Evolutionary conservation across 805 yeast genomes (phyloP).

Genomic region (Teunomyces lycoperdinae): DNA sequence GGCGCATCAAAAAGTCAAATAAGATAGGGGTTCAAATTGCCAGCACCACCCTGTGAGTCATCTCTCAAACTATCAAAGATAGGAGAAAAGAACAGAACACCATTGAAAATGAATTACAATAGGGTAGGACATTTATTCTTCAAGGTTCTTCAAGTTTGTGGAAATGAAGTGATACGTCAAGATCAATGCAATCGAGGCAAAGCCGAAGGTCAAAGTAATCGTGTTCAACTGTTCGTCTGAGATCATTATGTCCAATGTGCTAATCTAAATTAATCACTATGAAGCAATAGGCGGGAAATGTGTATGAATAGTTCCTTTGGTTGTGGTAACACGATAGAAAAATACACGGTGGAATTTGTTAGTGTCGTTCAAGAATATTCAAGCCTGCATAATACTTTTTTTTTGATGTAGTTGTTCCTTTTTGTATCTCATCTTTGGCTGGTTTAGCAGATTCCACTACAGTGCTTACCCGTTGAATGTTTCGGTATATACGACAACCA

Average conservation of each 20-base stretch:
- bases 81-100: no score
- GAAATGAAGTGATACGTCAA: conserved; percentile 66
- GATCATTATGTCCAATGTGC: conserved; percentile 52
- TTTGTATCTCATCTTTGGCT: neutral
- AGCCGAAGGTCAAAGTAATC: conserved; percentile 71
- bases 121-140: neutral
- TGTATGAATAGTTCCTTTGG: no score
- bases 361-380: neutral
- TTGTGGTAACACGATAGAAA: neutral
- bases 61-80: no score
- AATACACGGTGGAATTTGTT: neutral
- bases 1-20: neutral
- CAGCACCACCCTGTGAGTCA: no score
- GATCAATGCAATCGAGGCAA: conserved; percentile 67
- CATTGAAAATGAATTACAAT: no score
- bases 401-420: neutral
- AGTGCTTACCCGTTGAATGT: neutral
- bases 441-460: neutral
- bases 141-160: conserved; percentile 38
- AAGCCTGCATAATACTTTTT: neutral
- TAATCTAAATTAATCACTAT: neutral
- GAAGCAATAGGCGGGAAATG: no score
- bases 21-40: no score
- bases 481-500: neutral
- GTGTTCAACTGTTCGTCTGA: conserved; percentile 76